phyloP scores from a whole-genome alignment of 2,329 filamentous ascomycete species.

The Penicillium sp. region DNA sequence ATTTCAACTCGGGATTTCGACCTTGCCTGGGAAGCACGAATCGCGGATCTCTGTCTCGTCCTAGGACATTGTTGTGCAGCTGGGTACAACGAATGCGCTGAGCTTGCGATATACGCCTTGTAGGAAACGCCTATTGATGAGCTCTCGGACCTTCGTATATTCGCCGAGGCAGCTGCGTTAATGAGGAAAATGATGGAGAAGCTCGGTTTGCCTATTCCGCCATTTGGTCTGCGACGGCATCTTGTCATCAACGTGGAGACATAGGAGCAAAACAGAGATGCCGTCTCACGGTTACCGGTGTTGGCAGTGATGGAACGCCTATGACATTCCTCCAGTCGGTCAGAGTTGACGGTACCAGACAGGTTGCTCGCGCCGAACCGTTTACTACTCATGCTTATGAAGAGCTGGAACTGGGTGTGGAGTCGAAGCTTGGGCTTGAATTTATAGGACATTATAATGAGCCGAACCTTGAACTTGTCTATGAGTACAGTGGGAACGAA shows the following conservation, averaged over 20 bases:
- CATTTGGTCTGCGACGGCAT: background rate
- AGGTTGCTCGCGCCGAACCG: conserved; percentile 4
- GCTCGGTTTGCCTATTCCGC: background rate
- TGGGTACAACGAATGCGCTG: too few species aligned
- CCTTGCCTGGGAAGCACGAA: too few species aligned
- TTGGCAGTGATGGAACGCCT: conserved; percentile 7
- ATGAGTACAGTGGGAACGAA: background rate
- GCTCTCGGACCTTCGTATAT: conserved; percentile 36
- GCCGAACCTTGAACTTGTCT: conserved; percentile 39
- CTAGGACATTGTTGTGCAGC: too few species aligned
- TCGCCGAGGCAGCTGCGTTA: conserved; percentile 13
- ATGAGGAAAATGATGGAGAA: conserved; percentile 3
- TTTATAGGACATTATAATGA: conserved; percentile 53
- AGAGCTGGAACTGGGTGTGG: background rate
- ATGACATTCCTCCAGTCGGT: conserved; percentile 10
- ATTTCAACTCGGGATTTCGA: too few species aligned
- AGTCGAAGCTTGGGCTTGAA: conserved; percentile 44
- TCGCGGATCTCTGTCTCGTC: too few species aligned
- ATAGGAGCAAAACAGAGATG: conserved; percentile 5
- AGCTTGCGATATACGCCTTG: too few species aligned
- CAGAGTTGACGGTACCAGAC: conserved; percentile 4
- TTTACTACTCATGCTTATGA: conserved; percentile 4
- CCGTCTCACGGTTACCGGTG: background rate
- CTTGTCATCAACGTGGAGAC: conserved; percentile 5
- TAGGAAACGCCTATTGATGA: conserved; percentile 45